Base-by-base conservation (phyloP, 139 green algal species). In the Chlamydomonas sp. region DNA sequence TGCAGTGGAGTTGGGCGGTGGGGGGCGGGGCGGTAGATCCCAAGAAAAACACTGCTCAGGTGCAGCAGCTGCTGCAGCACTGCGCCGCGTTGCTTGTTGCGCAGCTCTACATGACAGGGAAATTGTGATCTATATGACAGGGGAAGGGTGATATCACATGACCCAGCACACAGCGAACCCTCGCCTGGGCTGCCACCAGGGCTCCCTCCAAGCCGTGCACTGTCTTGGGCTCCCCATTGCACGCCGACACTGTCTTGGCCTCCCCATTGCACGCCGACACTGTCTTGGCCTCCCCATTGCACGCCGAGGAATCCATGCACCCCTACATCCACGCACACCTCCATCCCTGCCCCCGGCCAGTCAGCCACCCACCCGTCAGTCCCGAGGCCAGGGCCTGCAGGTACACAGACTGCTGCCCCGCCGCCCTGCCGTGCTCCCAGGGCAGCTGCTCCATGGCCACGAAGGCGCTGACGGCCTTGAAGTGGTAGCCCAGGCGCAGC, bases 401-500 rank as follows among this genome's bases (percentile, higher is more conserved):
- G 88, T 98, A 97, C 15, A 95, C 88, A 86, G 90, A 94, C 60
- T 81, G 86, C 18, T 66, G 76, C 17, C 31, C 69, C 2, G 81
- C 67, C 49, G 62, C 31, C 59, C 49, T 63, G 2, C 77, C 59
- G 15, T 78, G 69, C 16, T 85, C 74, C 68, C 80, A 83, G n/a
- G 89, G 85, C 12, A 59, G 59, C 9, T 71, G 76, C 71, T 95
- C 91, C 31, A 80, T 69, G 17, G 92, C 90, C n/a, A 97, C 91
- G 77, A 97, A 98, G 57, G n/a, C 83, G 63, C 91, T 78, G 1
- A 98, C 64, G 15, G 90, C 85, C 49, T 87, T 77, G 86, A 89
- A 98, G 90, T 96, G 92, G 74, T 91, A 94, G 18, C 96, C 96
- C 66, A 98, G 89, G 2, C 61, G 77, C 61, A 94, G 85, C 57